Evolutionary conservation across 148 eudicot species (phyloP).

Genomic region (Talinum fruticosum): DNA sequence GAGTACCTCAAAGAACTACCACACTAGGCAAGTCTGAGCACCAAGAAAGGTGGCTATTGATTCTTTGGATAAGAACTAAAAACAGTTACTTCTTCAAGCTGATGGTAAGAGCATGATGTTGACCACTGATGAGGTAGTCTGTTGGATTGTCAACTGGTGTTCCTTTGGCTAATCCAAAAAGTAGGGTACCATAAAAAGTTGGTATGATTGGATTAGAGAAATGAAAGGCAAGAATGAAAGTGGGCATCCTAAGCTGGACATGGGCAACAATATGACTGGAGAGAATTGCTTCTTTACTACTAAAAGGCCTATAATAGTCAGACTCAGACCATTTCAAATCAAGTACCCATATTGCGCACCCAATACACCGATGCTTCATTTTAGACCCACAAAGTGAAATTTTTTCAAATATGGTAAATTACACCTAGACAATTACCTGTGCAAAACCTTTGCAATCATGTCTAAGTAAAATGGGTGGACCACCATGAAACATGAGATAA

Average conservation of each 20-base stretch:
- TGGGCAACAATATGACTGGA: neutral
- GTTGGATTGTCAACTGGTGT: constrained; percentile 33
- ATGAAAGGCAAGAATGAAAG: neutral
- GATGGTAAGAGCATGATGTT: constrained; percentile 26
- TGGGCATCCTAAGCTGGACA: neutral
- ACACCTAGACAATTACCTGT: neutral
- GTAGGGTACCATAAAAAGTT: constrained; percentile 4
- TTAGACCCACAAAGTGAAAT: neutral
- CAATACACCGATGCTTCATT: neutral
- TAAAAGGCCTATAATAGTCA: neutral
- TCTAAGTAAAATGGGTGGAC: neutral
- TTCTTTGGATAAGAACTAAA: neutral
- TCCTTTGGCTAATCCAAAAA: constrained; percentile 19
- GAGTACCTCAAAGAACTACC: neutral
- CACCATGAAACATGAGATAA: neutral
- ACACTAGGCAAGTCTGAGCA: neutral
- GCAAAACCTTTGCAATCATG: neutral
- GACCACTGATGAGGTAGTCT: constrained; percentile 25
- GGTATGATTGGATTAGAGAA: neutral
- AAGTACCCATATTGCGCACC: neutral
- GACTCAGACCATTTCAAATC: too few species aligned
- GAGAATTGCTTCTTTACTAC: neutral
- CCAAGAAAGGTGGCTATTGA: neutral
- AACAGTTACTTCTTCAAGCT: neutral
- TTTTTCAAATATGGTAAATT: neutral